phyloP scores from a whole-genome alignment of 2,329 filamentous ascomycete genomes.

The Stagonosporopsis tanaceti region DNA sequence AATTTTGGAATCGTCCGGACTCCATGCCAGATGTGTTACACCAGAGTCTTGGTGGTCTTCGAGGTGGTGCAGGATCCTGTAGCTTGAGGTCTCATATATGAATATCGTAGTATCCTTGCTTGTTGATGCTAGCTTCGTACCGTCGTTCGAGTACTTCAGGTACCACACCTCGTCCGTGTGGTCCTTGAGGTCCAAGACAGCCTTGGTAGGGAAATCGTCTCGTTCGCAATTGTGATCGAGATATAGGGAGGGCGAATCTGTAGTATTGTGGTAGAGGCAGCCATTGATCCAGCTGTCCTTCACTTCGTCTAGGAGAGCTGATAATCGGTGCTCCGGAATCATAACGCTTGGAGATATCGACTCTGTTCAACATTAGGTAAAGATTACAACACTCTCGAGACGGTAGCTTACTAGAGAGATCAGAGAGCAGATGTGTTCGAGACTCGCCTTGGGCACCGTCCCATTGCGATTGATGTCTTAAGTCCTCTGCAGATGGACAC shows the following conservation, averaged over 20 bases:
- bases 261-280: slow-evolving; percentile 89
- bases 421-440: slow-evolving; percentile 75
- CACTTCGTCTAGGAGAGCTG: slow-evolving; percentile 80
- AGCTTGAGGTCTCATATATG: slow-evolving; percentile 81
- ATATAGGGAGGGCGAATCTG: slow-evolving; percentile 81
- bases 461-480: slow-evolving; percentile 81
- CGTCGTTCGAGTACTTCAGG: slow-evolving; percentile 88
- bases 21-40: slow-evolving; percentile 87
- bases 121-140: slow-evolving; percentile 80
- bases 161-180: slow-evolving; percentile 91
- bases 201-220: slow-evolving; percentile 78
- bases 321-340: slow-evolving; percentile 91
- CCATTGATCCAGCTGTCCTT: slow-evolving; percentile 83
- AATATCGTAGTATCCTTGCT: slow-evolving; percentile 77
- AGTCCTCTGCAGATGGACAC: slow-evolving; percentile 79
- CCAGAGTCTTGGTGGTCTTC: slow-evolving; percentile 72
- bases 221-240: slow-evolving; percentile 85
- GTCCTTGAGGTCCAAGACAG: slow-evolving; percentile 73
- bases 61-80: slow-evolving; percentile 69
- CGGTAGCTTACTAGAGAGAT: slow-evolving; percentile 76
- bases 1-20: slow-evolving; percentile 85
- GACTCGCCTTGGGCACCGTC: slow-evolving; percentile 81
- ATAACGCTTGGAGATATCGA: slow-evolving; percentile 96
- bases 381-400: neutral
- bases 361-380: slow-evolving; percentile 58